Base-by-base conservation (phyloP, 257 asterid species). In the Solanum ossicruentum region DNA sequence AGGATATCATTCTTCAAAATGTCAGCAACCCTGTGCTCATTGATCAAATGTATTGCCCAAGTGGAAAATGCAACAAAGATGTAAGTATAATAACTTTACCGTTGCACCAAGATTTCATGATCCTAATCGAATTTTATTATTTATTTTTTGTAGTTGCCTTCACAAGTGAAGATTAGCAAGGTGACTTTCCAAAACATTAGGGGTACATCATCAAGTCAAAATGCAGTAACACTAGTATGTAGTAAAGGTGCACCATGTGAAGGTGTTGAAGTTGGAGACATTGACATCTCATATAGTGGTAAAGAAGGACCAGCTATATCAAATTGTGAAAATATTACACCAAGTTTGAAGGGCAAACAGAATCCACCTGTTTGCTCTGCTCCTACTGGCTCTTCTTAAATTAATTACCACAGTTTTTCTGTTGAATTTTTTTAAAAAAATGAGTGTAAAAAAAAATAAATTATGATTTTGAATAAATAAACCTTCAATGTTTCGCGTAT, bases 41-140 rank as follows among this genome's bases (percentile, higher is more conserved):
- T 10, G 92, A 89, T 78, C 90, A 89, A 45, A 80, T 87, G 7
- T 89, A 89, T 17, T 84, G 88, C 65, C 87, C 88, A 2, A 52
- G 81, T 47, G 63, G 83, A 8, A 72, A 80, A 55, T 85, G 91
- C 90, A 32, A 70, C 23, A 81, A 55, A 23, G 20, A 73, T 26
- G 85, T 84, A 26, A 26, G 28, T 26, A 26, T 1, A 1, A 26
- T 1, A 26, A 26, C 26, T 1, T 26, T 26, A 1, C n/a, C n/a
- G n/a, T n/a, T n/a, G n/a, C n/a, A n/a, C n/a, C n/a, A n/a, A n/a
- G n/a, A n/a, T n/a, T n/a, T n/a, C n/a, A n/a, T 32, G 1, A 58
- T 63, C 21, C 6, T 15, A 67, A 36, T 66, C 21, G 7, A 26
- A 6, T 47, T 21, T 1, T 23, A 3, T 54, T 39, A 10, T 7